Evolutionary conservation across 2,329 filamentous ascomycete genomes (phyloP).

Genomic region (Monilinia fructicola): DNA sequence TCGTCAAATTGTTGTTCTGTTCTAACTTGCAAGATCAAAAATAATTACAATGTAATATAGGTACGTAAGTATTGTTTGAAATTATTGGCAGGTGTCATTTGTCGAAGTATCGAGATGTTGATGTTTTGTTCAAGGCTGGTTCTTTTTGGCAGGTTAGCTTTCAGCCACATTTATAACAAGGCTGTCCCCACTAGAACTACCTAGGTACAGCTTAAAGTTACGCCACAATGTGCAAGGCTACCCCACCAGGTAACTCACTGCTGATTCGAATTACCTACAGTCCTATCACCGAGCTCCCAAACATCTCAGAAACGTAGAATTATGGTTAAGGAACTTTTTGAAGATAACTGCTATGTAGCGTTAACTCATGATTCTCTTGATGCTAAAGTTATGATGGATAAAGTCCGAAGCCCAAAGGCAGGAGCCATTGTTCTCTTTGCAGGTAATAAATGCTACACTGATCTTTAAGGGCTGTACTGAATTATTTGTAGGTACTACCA

Average conservation of each 20-base stretch:
- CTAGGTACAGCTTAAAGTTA: not conserved
- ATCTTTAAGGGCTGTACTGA: conserved; percentile 5
- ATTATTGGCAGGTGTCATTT: not conserved
- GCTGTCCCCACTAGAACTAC: not conserved
- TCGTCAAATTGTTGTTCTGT: not conserved
- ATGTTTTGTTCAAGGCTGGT: not conserved
- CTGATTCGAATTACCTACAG: not conserved
- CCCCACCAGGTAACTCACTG: not conserved
- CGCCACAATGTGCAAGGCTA: conserved; percentile 12
- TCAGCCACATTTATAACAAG: conserved; percentile 10
- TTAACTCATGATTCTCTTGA: conserved; percentile 65
- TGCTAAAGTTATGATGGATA: conserved; percentile 57
- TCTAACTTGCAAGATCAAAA: not conserved
- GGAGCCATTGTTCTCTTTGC: conserved; percentile 77
- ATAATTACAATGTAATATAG: not conserved
- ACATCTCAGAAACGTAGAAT: not conserved
- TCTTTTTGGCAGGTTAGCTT: not conserved
- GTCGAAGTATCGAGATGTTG: not conserved
- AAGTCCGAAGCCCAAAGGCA: conserved; percentile 69
- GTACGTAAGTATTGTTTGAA: not conserved
- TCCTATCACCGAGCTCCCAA: not conserved
- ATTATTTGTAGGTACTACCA: conserved; percentile 63
- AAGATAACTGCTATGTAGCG: conserved; percentile 62
- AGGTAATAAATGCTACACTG: conserved; percentile 48
- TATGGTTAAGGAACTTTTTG: conserved; percentile 45